Conservation (phyloP, 75 land plant genomes). For the Cryptomeria japonica region DNA sequence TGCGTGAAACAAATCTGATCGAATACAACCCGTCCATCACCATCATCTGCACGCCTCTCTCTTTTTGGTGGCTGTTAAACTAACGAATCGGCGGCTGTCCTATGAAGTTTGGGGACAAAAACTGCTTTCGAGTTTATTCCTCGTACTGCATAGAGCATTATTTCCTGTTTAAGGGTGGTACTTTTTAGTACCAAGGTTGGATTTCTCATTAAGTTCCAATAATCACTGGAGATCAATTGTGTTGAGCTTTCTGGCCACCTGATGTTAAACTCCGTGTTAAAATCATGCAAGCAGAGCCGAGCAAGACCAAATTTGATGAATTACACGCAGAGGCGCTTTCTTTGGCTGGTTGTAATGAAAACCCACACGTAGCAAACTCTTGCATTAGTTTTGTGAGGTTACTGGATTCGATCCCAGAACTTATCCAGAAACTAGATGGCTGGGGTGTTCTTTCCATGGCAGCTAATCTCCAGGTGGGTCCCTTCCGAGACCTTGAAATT, state of each 20-base stretch:
- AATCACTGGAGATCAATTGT: no score
- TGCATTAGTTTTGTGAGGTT: background rate
- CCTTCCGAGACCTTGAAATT: slow-evolving; percentile 8
- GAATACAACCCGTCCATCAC: background rate
- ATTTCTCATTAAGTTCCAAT: no score
- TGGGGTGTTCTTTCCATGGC: background rate
- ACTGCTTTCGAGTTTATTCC: background rate
- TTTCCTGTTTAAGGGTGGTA: no score
- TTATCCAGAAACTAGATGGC: background rate
- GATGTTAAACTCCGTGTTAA: no score
- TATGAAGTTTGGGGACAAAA: background rate
- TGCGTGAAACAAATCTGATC: background rate
- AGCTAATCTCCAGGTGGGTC: background rate
- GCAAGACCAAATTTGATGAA: background rate
- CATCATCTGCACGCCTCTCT: no score
- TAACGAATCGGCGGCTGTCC: background rate
- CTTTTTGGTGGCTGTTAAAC: no score
- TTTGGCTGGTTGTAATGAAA: background rate
- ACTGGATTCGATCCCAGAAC: background rate
- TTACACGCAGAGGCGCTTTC: background rate
- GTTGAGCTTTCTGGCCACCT: no score
- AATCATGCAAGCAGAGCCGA: background rate
- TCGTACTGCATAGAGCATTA: background rate
- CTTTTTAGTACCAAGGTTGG: no score
- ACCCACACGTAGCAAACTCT: background rate